Base-by-base conservation (phyloP, 768 basidiomycete genomes). In the Naematelia encephala region DNA sequence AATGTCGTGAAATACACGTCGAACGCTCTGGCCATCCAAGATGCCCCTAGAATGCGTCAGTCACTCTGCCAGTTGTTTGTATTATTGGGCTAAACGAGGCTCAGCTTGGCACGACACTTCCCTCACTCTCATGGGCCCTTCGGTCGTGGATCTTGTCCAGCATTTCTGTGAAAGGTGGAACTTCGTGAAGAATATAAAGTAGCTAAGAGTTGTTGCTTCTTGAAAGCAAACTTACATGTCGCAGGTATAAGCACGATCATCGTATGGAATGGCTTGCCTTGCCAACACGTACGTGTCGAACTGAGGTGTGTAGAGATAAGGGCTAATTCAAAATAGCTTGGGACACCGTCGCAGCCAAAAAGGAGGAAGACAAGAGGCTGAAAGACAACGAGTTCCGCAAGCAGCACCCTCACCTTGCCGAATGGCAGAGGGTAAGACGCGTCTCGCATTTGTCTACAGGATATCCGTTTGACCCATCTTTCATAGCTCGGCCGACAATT, bases 91-190 rank as follows among this genome's bases (percentile, higher is more conserved):
- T 68, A 29, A 64, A 45, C 2, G 10, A 16, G 34, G 34, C 8
- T 23, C 49, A 75, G 75, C 93, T 0, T 97, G 93, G 93, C 93
- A 97, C 71, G 93, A 97, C 79, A 90, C 90, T 1, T 74, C 72
- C 56, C 59, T 87, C 78, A 43, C 54, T 25, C 52, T 73, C 54
- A 53, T 73, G 25, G 72, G 96, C 87, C 5, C 89, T 1, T 85
- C 83, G 14, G 92, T 96, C 3, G 81, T 98, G 56, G 96, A 99
- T 70, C 84, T 98, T 19, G 84, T 86, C 13, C 92, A 96, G 77
- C 92, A 96, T 79, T 99, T 94, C 60, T 80, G 87, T 12, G 94
- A 97, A 76, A 82, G 90, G 21, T 91, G 89, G 89, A 70, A 74
- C 57, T 74, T 74, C 54, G 72, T 61, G 43, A 69, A 69, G 51